A percentile compares a stretch with the other conserved stretches of the same genome.
phyloP scores from a whole-genome alignment of 2,329 filamentous ascomycete genomes.

The Microcyclospora pomicola region DNA sequence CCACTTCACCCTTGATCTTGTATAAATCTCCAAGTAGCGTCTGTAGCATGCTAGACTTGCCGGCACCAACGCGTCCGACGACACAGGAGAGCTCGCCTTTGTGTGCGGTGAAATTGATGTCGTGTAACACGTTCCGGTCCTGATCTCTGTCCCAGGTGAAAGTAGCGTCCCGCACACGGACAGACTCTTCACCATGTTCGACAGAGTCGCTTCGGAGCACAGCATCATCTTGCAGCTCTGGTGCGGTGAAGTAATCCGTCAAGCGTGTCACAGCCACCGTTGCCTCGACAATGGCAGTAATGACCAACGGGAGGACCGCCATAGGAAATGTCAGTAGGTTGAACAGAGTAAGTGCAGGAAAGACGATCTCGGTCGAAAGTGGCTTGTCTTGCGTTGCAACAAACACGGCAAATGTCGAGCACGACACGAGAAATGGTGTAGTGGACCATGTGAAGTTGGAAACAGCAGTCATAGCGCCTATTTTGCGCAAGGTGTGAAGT shows the following conservation, averaged over 20 bases:
- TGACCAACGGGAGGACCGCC: conserved; percentile 91
- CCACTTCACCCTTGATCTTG: conserved; percentile 73
- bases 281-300: conserved; percentile 89
- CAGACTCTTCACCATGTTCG: conserved; percentile 69
- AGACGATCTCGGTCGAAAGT: conserved; percentile 86
- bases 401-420: conserved; percentile 88
- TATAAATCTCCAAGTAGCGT: conserved; percentile 81
- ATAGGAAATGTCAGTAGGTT: conserved; percentile 93
- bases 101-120: conserved; percentile 76
- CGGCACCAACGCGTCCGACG: conserved; percentile 84
- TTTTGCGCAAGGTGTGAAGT: conserved; percentile 87
- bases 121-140: conserved; percentile 51
- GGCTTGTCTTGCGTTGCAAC: conserved; percentile 71
- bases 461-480: conserved; percentile 83
- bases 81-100: conserved; percentile 91
- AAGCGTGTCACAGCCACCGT: conserved; percentile 82
- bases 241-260: conserved; percentile 70
- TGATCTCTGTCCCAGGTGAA: conserved; percentile 93
- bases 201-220: conserved; percentile 55
- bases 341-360: conserved; percentile 84
- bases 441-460: conserved; percentile 98
- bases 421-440: conserved; percentile 93
- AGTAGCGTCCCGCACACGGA: conserved; percentile 67
- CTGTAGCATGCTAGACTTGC: conserved; percentile 87
- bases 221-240: conserved; percentile 80